Evolutionary conservation across 2,329 filamentous ascomycete species (phyloP).

Genomic region (Cordyceps militaris): DNA sequence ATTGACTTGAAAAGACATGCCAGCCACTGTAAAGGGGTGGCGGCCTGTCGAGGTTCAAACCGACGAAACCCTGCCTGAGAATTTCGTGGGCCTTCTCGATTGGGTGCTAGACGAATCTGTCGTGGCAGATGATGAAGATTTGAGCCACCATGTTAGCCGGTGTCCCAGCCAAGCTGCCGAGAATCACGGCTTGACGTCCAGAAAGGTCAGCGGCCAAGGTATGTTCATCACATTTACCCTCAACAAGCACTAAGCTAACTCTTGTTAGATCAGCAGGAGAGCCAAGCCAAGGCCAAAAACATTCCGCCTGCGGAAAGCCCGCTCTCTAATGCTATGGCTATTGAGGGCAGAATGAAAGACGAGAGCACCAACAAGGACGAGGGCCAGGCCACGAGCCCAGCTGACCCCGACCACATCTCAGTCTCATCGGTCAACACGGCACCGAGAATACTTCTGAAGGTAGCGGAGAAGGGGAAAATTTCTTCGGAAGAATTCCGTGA

Average conservation of each 20-base stretch:
- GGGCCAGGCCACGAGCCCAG: neutral
- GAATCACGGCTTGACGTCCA: neutral
- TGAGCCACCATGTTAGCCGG: neutral
- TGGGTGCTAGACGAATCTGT: conserved; percentile 4
- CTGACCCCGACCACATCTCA: neutral
- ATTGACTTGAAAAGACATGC: neutral
- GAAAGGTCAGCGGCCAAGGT: neutral
- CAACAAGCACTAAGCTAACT: neutral
- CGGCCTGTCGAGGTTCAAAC: neutral
- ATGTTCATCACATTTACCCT: neutral
- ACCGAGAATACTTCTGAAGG: neutral
- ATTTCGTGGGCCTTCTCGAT: neutral
- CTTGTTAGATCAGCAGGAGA: neutral
- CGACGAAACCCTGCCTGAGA: neutral
- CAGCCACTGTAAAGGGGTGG: neutral
- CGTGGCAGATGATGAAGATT: neutral
- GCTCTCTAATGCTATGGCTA: neutral
- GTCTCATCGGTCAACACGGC: neutral
- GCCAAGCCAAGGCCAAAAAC: neutral
- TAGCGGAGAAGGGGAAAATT: neutral
- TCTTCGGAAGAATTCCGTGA: neutral
- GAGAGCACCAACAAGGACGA: neutral
- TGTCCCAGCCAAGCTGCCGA: neutral
- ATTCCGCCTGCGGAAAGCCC: neutral
- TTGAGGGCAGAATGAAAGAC: neutral